Conservation (phyloP, 805 yeast genomes). For the Brettanomyces sp. region DNA sequence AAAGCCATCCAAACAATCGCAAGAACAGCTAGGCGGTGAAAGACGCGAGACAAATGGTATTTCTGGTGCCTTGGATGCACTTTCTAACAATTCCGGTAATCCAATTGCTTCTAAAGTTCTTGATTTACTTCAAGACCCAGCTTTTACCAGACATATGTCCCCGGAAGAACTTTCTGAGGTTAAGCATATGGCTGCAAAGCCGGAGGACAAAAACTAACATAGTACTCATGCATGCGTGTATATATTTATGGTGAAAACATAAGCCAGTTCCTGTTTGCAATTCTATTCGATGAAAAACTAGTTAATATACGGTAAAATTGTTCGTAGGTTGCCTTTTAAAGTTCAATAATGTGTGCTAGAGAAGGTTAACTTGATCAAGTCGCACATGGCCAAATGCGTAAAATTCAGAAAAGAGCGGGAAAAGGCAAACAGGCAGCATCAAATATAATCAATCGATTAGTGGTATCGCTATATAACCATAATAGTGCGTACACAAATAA, state of each 20-base stretch:
- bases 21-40: constrained; percentile 29
- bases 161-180: constrained; percentile 14
- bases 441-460: too few species aligned
- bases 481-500: too few species aligned
- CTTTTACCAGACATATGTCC: constrained; percentile 49
- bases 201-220: not conserved
- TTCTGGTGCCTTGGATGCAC: constrained; percentile 14
- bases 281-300: too few species aligned
- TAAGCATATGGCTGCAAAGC: not conserved
- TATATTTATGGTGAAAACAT: too few species aligned
- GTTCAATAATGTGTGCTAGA: too few species aligned
- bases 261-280: too few species aligned
- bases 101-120: constrained; percentile 59
- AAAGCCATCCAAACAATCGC: constrained; percentile 12
- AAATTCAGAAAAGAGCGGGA: not conserved
- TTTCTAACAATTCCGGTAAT: constrained; percentile 14
- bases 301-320: too few species aligned
- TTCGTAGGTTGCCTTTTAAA: too few species aligned
- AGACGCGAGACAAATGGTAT: constrained; percentile 14
- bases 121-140: constrained; percentile 62
- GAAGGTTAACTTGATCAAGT: too few species aligned
- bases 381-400: not conserved
- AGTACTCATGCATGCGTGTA: not conserved
- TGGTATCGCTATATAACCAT: too few species aligned
- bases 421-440: too few species aligned